Evolutionary conservation across 1,284 basidiomycete genomes (phyloP), one percentile per base, ranked within the genome.

Genomic region (Inonotus obliquus): DNA sequence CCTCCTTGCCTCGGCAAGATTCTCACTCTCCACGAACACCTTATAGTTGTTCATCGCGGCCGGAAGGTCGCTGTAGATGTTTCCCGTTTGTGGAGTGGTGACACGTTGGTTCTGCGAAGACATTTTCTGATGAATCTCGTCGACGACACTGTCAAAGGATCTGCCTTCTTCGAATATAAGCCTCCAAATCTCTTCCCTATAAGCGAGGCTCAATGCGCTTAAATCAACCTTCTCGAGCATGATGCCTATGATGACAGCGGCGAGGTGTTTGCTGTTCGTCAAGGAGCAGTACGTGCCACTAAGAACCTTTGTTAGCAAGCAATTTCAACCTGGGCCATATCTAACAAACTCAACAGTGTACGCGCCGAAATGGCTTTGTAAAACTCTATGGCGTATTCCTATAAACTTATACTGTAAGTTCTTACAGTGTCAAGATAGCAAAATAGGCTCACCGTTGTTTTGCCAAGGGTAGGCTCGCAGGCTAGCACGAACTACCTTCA

Each of bases 181-280:
- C 5, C 32, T 47, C 27, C 25, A 21, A 49, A 62, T 37, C 21
- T 23, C 39, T 13, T 56, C 58, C n/a, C 41, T 14, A 47, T 65
- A 60, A 21, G 81, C 78, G 41, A 70, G 66, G 63, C 83, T 80
- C 53, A 84, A 70, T n/a, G 79, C 71, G 65, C 84, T 81, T 71
- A 84, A 75, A 65, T 83, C 81, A 74, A 83, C 77, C 57, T 81
- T 81, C 70, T 84, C 81, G 32, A 83, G 73, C 7, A 82, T 81
- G 47, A 77, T 77, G 1, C 82, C 82, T 39, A 79, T 77, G 55
- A 84, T 84, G 23, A 82, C 81, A 67, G 81, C 77, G 9, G 81
- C 78, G 10, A 84, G 72, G 13, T 81, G 72, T 49, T 76, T 75
- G 1, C 81, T 81, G 1, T 79, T 81, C 4, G 79, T 83, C 27